These are phyloP conservation scores for Ophiostoma quercus DNA, from an alignment of 2,329 filamentous ascomycete species.

Conservation along the genomic window DNA sequence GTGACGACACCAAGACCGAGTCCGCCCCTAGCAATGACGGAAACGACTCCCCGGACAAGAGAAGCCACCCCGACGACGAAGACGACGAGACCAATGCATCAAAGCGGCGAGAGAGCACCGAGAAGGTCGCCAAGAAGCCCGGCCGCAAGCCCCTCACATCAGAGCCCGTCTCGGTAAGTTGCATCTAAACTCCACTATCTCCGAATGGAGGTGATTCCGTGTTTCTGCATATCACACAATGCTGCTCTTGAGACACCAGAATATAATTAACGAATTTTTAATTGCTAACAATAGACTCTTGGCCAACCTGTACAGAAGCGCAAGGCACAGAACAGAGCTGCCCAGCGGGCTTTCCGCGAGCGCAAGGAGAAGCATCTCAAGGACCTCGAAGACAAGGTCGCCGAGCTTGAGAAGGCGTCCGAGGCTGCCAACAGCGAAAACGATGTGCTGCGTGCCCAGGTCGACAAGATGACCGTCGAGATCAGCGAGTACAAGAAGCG, in stretches of 20 bases:
- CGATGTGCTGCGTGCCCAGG: constrained; percentile 71
- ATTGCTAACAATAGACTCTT: neutral
- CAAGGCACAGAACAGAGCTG: constrained; percentile 91
- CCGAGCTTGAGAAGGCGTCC: constrained; percentile 74
- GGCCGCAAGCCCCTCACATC: constrained; percentile 92
- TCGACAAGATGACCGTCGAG: constrained; percentile 80
- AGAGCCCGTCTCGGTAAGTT: constrained; percentile 88
- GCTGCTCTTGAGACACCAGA: neutral
- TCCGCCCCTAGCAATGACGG: constrained; percentile 55
- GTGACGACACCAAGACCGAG: constrained; percentile 31
- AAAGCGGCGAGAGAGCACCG: constrained; percentile 76
- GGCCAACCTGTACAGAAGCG: constrained; percentile 59
- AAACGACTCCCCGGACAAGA: constrained; percentile 60
- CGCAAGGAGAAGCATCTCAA: constrained; percentile 89
- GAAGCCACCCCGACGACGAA: constrained; percentile 65
- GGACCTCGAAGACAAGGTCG: constrained; percentile 73
- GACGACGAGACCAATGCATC: constrained; percentile 51
- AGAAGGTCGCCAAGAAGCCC: constrained; percentile 89
- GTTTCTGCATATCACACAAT: constrained; percentile 4
- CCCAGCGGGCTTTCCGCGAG: constrained; percentile 88
- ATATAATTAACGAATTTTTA: constrained; percentile 4
- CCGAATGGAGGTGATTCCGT: constrained; percentile 23
- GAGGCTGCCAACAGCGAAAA: constrained; percentile 83
- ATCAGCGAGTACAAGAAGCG: constrained; percentile 87
- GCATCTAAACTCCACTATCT: constrained; percentile 17